Conservation (phyloP, 2,329 filamentous ascomycete genomes). For the Simplicillium aogashimaense region DNA sequence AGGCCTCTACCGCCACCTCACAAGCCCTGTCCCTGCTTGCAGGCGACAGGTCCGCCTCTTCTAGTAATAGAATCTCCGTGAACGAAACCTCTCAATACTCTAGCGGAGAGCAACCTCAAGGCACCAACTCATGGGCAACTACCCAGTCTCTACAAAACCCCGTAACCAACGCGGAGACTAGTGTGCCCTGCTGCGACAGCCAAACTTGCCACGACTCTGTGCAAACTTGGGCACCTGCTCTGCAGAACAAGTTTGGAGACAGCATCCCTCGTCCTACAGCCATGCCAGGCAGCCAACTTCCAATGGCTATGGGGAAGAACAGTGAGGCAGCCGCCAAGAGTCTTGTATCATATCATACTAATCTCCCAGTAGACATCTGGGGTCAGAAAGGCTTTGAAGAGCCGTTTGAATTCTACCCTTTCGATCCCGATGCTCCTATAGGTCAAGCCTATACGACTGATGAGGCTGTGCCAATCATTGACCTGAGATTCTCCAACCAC, state of each 20-base stretch:
- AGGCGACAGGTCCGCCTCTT: too few relatives aligned
- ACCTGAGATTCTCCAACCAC: conserved; percentile 41
- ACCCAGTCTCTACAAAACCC: too few relatives aligned
- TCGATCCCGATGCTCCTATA: conserved; percentile 50
- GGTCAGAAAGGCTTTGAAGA: conserved; percentile 48
- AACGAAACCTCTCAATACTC: too few relatives aligned
- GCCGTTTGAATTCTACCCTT: conserved; percentile 40
- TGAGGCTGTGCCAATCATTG: conserved; percentile 52
- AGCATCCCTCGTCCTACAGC: neutral
- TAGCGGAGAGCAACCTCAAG: too few relatives aligned
- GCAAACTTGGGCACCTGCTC: neutral
- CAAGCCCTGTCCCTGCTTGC: too few relatives aligned
- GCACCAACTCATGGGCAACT: too few relatives aligned
- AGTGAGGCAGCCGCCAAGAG: neutral
- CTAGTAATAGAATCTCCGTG: too few relatives aligned
- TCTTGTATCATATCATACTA: neutral
- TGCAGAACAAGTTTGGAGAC: neutral
- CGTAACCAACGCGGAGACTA: too few relatives aligned
- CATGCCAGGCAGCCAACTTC: neutral
- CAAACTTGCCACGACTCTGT: neutral
- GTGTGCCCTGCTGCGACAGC: neutral
- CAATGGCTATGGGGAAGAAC: neutral
- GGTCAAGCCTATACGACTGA: conserved; percentile 54
- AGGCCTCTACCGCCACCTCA: too few relatives aligned
- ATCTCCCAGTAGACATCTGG: conserved; percentile 24